phyloP scores from a whole-genome alignment of 345 rosid genomes.

The Syzygium oleosum region DNA sequence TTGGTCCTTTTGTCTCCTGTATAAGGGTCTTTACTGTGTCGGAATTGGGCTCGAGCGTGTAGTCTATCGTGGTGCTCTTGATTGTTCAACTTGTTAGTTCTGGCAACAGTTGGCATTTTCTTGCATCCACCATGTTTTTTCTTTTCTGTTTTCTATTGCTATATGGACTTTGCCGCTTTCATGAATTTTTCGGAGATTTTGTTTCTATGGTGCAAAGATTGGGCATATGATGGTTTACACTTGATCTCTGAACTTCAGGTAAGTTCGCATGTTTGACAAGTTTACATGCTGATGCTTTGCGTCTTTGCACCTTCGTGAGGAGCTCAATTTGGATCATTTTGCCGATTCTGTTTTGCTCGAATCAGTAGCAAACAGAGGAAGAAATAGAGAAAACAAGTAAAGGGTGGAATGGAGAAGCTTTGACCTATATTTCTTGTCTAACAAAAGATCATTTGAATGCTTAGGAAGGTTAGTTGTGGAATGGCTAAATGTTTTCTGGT shows the following conservation, averaged over 20 bases:
- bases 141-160: background rate
- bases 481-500: background rate
- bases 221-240: slow-evolving; percentile 11
- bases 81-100: background rate
- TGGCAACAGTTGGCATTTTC: background rate
- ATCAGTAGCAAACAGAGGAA: background rate
- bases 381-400: background rate
- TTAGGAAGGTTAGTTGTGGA: background rate
- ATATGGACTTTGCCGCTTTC: background rate
- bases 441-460: background rate
- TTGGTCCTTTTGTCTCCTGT: background rate
- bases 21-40: background rate
- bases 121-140: background rate
- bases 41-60: background rate
- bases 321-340: background rate
- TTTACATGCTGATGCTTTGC: slow-evolving; percentile 1
- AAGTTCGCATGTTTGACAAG: slow-evolving; percentile 8
- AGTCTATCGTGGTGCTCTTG: background rate
- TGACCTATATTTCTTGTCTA: background rate
- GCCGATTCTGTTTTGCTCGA: background rate
- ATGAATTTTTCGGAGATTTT: background rate
- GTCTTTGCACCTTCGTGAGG: background rate
- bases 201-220: background rate
- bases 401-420: background rate
- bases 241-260: slow-evolving; percentile 15